Evolutionary conservation across 2,329 filamentous ascomycete genomes (phyloP).

Genomic region (Talaromyces sp.): DNA sequence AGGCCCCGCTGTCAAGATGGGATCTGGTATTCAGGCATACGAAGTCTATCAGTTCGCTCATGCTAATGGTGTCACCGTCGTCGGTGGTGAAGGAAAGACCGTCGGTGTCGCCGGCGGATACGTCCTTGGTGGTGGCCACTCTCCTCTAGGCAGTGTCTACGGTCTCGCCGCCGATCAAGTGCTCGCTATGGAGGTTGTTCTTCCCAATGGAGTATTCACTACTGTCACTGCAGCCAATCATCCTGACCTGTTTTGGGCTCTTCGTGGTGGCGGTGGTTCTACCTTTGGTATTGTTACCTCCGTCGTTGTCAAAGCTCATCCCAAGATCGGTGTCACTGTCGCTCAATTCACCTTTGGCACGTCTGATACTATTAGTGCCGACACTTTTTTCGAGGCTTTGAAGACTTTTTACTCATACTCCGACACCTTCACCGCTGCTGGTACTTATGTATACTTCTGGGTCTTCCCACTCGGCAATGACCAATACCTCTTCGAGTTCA

Average conservation of each 20-base stretch:
- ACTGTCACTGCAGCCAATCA: slow-evolving; percentile 20
- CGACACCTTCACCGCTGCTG: slow-evolving; percentile 29
- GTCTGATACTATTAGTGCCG: slow-evolving; percentile 24
- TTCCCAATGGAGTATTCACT: slow-evolving; percentile 32
- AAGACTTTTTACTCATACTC: slow-evolving; percentile 31
- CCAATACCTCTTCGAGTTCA: slow-evolving; percentile 18
- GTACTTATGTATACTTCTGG: slow-evolving; percentile 36
- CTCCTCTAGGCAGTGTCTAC: slow-evolving; percentile 29
- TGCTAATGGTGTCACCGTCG: slow-evolving; percentile 49
- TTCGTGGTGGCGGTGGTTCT: slow-evolving; percentile 55
- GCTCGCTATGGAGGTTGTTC: slow-evolving; percentile 58
- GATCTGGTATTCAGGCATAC: slow-evolving; percentile 8
- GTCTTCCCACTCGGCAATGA: slow-evolving; percentile 21
- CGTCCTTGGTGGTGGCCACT: slow-evolving; percentile 61
- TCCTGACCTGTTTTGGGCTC: slow-evolving; percentile 50
- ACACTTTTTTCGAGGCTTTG: slow-evolving; percentile 33
- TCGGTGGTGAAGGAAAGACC: slow-evolving; percentile 52
- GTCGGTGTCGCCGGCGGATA: slow-evolving; percentile 63
- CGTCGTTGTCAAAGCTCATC: slow-evolving; percentile 29
- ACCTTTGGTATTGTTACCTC: slow-evolving; percentile 36
- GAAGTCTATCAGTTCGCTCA: slow-evolving; percentile 34
- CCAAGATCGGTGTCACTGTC: slow-evolving; percentile 29
- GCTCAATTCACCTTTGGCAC: slow-evolving; percentile 30
- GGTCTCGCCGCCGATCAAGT: slow-evolving; percentile 60
- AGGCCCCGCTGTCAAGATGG: slow-evolving; percentile 14